phyloP scores from a whole-genome alignment of 306 rosid species.

The Hippophae gyantsensis region DNA sequence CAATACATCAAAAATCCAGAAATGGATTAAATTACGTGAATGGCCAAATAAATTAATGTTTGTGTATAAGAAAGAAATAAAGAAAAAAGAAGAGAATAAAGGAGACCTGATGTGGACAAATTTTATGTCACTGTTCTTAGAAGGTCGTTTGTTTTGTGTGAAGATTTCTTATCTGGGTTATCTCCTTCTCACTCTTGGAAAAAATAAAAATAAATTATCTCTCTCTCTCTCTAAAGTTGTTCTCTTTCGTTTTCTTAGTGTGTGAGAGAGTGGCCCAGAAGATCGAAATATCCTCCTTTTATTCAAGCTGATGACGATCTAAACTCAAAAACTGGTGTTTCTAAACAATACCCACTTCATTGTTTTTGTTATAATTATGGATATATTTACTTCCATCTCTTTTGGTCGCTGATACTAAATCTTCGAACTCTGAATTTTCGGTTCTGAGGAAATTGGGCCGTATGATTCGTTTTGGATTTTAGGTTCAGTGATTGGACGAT shows the following conservation, averaged over 20 bases:
- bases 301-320: constrained; percentile 69
- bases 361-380: constrained; percentile 30
- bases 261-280: constrained; percentile 72
- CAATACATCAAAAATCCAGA: no score
- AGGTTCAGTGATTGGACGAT: constrained; percentile 31
- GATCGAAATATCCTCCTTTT: constrained; percentile 81
- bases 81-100: constrained; percentile 89
- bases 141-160: constrained; percentile 91
- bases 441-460: constrained; percentile 29
- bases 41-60: no score
- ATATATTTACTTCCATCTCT: neutral
- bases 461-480: constrained; percentile 39
- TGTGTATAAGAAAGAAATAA: constrained; percentile 41
- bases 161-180: constrained; percentile 98
- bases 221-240: constrained; percentile 28
- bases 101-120: constrained; percentile 99
- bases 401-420: constrained; percentile 22
- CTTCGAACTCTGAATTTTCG: constrained; percentile 19
- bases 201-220: constrained; percentile 10
- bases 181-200: constrained; percentile 45
- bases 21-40: no score
- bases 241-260: constrained; percentile 6
- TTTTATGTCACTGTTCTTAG: constrained; percentile 98
- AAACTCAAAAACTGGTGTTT: constrained; percentile 58
- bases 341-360: constrained; percentile 37